Evolutionary conservation across 352 stramenopile genomes (phyloP).

Genomic region (Phytophthora sansomeana): DNA sequence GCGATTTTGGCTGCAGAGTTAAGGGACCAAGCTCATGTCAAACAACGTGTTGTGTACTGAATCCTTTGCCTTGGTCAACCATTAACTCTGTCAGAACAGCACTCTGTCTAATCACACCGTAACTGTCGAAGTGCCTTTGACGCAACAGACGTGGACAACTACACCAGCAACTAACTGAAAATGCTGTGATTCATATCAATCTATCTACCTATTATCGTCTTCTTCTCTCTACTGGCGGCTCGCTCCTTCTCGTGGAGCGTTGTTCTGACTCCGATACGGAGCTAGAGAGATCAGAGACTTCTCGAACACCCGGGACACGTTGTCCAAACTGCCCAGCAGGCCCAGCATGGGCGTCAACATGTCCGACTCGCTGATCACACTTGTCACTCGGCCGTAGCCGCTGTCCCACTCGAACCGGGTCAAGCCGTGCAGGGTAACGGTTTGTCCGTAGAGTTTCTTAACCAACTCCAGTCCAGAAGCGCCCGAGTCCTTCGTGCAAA

Average conservation of each 20-base stretch:
- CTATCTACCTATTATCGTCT: neutral
- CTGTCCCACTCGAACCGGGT: conserved; percentile 5
- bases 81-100: no score
- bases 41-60: neutral
- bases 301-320: neutral
- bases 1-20: no score
- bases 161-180: neutral
- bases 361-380: conserved; percentile 1
- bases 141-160: no score
- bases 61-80: neutral
- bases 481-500: neutral
- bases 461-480: neutral
- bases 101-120: no score
- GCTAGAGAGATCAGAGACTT: conserved; percentile 6
- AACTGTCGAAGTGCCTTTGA: no score
- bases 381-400: neutral
- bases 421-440: neutral
- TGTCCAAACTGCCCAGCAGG: conserved; percentile 5
- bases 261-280: neutral
- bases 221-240: neutral
- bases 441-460: conserved; percentile 4
- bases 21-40: neutral
- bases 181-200: neutral
- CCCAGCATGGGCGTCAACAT: conserved; percentile 7
- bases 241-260: neutral